phyloP scores from a whole-genome alignment of 108 stramenopile genomes.

The Cyclotella kingstonii region DNA sequence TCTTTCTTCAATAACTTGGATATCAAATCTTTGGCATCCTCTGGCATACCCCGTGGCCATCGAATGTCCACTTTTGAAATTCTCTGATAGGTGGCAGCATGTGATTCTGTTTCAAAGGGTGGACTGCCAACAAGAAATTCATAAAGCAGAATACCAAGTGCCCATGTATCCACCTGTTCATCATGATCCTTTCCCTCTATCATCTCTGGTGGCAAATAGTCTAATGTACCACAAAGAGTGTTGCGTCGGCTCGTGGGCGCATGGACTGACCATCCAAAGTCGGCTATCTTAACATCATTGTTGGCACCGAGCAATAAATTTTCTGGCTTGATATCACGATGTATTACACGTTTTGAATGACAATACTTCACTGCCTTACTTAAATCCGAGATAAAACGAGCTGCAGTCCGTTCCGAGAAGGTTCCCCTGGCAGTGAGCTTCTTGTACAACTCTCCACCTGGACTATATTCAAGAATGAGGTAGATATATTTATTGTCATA shows the following conservation, averaged over 20 bases:
- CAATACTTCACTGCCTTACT: constrained; percentile 90
- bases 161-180: constrained; percentile 91
- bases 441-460: constrained; percentile 97
- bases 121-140: constrained; percentile 95
- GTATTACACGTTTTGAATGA: constrained; percentile 96
- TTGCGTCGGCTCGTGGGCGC: constrained; percentile 90
- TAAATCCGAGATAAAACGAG: constrained; percentile 89
- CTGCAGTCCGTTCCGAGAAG: constrained; percentile 83
- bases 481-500: constrained; percentile 97
- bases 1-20: constrained; percentile 89
- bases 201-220: constrained; percentile 99
- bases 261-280: constrained; percentile 99
- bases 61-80: constrained; percentile 92
- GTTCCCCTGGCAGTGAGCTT: constrained; percentile 69
- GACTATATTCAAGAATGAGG: constrained; percentile 96
- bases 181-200: constrained; percentile 92
- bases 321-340: constrained; percentile 99
- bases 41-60: constrained; percentile 83
- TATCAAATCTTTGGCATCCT: constrained; percentile 95
- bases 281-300: constrained; percentile 98
- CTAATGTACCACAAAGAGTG: constrained; percentile 98
- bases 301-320: constrained; percentile 91
- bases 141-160: constrained; percentile 91
- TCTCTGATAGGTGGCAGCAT: constrained; percentile 90
- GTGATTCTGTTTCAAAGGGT: constrained; percentile 95